These are phyloP conservation scores for Geotrichum fermentans DNA, from an alignment of 1,139 yeast species.

Conservation along the genomic window DNA sequence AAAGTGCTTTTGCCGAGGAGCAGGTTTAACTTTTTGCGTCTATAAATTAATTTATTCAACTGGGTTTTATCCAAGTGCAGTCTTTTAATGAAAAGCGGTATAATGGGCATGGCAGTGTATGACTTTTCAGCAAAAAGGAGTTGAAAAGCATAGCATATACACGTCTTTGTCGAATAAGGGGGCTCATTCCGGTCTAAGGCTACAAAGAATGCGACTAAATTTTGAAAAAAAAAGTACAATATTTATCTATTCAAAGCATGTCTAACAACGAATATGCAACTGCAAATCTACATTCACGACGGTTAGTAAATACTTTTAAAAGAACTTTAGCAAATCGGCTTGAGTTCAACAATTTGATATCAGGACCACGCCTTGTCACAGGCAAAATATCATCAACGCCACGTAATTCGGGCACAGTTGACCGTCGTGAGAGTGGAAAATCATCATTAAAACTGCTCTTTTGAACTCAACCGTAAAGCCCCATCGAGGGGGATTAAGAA, in stretches of 20 bases:
- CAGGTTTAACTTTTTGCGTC: conserved; percentile 40
- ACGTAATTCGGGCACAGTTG: conserved; percentile 88
- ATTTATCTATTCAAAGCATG: too few species aligned
- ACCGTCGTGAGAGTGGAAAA: conserved; percentile 99
- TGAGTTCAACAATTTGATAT: conserved; percentile 23
- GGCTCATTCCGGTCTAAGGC: too few species aligned
- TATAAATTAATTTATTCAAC: conserved; percentile 1
- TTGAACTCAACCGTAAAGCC: not conserved
- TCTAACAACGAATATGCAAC: too few species aligned
- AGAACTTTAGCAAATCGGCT: not conserved
- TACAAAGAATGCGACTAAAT: too few species aligned
- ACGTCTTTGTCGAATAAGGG: too few species aligned
- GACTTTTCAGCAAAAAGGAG: too few species aligned
- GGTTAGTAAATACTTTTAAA: too few species aligned
- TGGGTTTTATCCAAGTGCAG: too few species aligned
- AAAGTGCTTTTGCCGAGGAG: conserved; percentile 82
- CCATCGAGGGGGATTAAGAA: not conserved
- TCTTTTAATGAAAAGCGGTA: too few species aligned
- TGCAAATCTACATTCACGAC: too few species aligned
- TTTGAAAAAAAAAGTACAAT: too few species aligned
- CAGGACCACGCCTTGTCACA: conserved; percentile 99
- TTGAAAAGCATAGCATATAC: too few species aligned
- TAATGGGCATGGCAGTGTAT: conserved; percentile 25
- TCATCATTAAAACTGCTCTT: conserved; percentile 59
- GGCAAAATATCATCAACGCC: conserved; percentile 94